phyloP scores from a whole-genome alignment of 257 asterid species.

The Solanum paucissectum region DNA sequence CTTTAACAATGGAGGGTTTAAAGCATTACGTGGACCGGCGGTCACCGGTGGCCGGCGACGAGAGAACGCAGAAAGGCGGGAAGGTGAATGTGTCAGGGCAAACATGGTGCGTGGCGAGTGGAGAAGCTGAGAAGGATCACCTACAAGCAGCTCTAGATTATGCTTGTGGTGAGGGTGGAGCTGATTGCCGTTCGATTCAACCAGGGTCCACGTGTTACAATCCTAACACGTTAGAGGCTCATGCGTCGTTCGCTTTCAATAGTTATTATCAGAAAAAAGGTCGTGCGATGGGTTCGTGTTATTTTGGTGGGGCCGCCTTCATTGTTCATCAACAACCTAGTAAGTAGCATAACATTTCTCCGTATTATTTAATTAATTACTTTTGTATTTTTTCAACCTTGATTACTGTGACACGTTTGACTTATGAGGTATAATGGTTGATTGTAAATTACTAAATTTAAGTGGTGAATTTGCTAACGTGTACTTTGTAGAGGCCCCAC shows the following conservation, averaged over 20 bases:
- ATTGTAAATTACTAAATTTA: not conserved
- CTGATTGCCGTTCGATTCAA: slow-evolving; percentile 94
- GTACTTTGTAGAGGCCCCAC: slow-evolving; percentile 2
- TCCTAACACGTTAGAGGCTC: slow-evolving; percentile 82
- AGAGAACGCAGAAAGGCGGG: slow-evolving; percentile 29
- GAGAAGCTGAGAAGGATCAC: slow-evolving; percentile 39
- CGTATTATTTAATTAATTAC: too few relatives aligned
- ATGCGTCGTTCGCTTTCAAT: slow-evolving; percentile 87
- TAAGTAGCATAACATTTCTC: slow-evolving; percentile 16
- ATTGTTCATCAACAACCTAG: slow-evolving; percentile 65
- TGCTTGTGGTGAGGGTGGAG: slow-evolving; percentile 92
- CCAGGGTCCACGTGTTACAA: slow-evolving; percentile 87
- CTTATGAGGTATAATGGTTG: not conserved
- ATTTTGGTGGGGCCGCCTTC: slow-evolving; percentile 78
- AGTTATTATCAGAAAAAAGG: slow-evolving; percentile 78
- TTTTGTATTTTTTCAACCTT: not conserved
- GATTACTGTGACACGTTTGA: not conserved
- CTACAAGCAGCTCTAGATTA: slow-evolving; percentile 78
- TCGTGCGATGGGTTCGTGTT: slow-evolving; percentile 67
- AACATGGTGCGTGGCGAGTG: slow-evolving; percentile 88
- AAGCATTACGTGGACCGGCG: slow-evolving; percentile 19
- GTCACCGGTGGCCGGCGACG: slow-evolving; percentile 26
- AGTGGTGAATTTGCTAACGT: slow-evolving; percentile 15
- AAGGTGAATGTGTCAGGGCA: slow-evolving; percentile 25
- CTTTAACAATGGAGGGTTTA: slow-evolving; percentile 50